Conservation (phyloP, 2,329 filamentous ascomycete genomes). For the Sporothrix luriei region DNA sequence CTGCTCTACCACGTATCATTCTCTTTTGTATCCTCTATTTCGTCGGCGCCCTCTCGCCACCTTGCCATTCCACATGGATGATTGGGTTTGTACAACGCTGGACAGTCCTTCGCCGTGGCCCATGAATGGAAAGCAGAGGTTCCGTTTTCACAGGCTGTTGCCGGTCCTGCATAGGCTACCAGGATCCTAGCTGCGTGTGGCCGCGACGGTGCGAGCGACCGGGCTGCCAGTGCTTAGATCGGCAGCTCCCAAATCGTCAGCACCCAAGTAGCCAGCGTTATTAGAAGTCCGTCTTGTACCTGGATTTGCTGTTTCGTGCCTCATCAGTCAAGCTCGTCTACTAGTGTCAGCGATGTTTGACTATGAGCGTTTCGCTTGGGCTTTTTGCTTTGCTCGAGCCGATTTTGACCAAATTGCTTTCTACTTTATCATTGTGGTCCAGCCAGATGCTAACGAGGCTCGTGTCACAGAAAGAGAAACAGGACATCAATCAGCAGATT, state of each 20-base stretch:
- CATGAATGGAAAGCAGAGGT: too few relatives aligned
- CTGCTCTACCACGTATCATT: neutral
- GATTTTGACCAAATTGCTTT: neutral
- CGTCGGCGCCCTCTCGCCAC: neutral
- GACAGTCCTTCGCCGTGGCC: too few relatives aligned
- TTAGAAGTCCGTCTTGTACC: neutral
- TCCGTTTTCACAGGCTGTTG: too few relatives aligned
- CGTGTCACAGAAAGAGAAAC: constrained; percentile 58
- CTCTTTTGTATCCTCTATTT: constrained; percentile 15
- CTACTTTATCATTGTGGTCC: neutral
- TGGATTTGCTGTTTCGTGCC: neutral
- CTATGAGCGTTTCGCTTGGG: neutral
- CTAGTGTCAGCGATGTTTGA: neutral
- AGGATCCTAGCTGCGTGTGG: too few relatives aligned
- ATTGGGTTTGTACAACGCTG: neutral
- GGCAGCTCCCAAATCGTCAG: too few relatives aligned
- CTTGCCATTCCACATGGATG: neutral
- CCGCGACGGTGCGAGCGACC: too few relatives aligned
- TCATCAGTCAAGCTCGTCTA: neutral
- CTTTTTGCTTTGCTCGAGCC: neutral
- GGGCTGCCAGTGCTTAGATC: too few relatives aligned
- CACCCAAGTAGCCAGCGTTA: neutral
- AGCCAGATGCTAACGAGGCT: neutral
- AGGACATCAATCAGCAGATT: constrained; percentile 63
- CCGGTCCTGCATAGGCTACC: too few relatives aligned